Percentiles rank a stretch among this genome's conserved stretches.
These are phyloP conservation scores for Irpex lacteus DNA, from an alignment of 1,284 basidiomycete genomes.

Conservation along the genomic window DNA sequence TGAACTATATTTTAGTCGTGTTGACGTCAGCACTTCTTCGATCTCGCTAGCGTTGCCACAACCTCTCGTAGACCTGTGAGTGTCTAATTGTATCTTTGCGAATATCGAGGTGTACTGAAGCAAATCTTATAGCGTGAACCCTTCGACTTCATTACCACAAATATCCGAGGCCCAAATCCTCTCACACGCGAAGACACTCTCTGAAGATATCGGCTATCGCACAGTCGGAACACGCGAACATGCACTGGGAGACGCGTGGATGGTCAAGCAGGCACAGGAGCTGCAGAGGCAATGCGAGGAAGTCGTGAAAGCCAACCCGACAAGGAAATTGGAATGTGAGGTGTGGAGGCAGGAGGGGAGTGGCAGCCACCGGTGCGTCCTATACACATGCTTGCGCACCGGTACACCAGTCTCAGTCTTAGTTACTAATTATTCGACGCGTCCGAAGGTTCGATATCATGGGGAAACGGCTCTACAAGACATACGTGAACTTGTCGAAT, in stretches of 20 bases:
- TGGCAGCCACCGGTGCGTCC: conserved; percentile 76
- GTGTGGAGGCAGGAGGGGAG: conserved; percentile 85
- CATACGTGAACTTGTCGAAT: conserved; percentile 86
- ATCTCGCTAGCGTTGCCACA: conserved; percentile 34
- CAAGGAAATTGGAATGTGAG: conserved; percentile 76
- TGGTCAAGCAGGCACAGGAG: conserved; percentile 64
- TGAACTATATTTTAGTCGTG: background rate
- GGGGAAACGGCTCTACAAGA: conserved; percentile 84
- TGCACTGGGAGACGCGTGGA: conserved; percentile 82
- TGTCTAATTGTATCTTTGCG: background rate
- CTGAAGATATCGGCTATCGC: conserved; percentile 87
- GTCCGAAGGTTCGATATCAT: conserved; percentile 82
- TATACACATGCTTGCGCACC: background rate
- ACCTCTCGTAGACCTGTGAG: conserved; percentile 39
- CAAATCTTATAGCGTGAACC: conserved; percentile 40
- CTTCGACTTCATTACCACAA: conserved; percentile 57
- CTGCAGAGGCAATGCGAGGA: conserved; percentile 62
- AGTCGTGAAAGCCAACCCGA: conserved; percentile 42
- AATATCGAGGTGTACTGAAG: background rate
- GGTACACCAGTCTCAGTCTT: no score
- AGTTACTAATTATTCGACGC: background rate
- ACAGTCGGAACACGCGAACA: conserved; percentile 93
- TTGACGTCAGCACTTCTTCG: no score
- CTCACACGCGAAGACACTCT: conserved; percentile 58
- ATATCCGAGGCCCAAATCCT: conserved; percentile 71